phyloP scores from a whole-genome alignment of 2,329 filamentous ascomycete species.

The Pestalotiopsis sp. region DNA sequence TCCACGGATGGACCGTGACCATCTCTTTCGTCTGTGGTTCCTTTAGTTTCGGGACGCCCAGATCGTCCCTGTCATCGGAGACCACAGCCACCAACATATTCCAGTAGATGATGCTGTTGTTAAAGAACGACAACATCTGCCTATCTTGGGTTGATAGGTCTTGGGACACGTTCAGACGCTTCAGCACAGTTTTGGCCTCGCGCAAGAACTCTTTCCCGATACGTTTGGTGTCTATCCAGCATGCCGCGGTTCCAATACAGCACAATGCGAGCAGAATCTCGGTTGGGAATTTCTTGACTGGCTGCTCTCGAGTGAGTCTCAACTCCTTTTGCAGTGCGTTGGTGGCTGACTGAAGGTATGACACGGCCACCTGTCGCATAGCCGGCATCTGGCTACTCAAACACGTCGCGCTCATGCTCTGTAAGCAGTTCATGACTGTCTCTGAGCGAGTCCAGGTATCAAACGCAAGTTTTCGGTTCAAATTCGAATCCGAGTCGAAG shows the following conservation, averaged over 20 bases:
- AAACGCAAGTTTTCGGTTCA: slow-evolving; percentile 40
- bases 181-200: slow-evolving; percentile 23
- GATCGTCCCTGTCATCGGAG: slow-evolving; percentile 31
- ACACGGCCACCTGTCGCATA: slow-evolving; percentile 35
- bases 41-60: slow-evolving; percentile 13
- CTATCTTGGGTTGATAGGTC: slow-evolving; percentile 24
- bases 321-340: slow-evolving; percentile 38
- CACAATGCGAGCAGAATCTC: slow-evolving; percentile 40
- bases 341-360: slow-evolving; percentile 37
- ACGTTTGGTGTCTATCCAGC: slow-evolving; percentile 40
- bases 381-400: slow-evolving; percentile 36
- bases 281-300: slow-evolving; percentile 30
- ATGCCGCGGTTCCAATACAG: slow-evolving; percentile 42
- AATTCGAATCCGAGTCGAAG: slow-evolving; percentile 40
- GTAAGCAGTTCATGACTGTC: slow-evolving; percentile 39
- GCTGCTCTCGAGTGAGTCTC: slow-evolving; percentile 22
- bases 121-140: slow-evolving; percentile 38
- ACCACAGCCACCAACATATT: slow-evolving; percentile 42
- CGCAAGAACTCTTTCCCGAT: slow-evolving; percentile 36
- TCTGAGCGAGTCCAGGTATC: slow-evolving; percentile 39
- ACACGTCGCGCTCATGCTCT: slow-evolving; percentile 44
- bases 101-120: slow-evolving; percentile 42
- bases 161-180: slow-evolving; percentile 14
- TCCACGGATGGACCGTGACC: slow-evolving; percentile 38
- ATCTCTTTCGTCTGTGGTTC: slow-evolving; percentile 3